These are phyloP conservation scores for Botrytis medusae DNA, from an alignment of 2,329 filamentous ascomycete species.

Conservation along the genomic window DNA sequence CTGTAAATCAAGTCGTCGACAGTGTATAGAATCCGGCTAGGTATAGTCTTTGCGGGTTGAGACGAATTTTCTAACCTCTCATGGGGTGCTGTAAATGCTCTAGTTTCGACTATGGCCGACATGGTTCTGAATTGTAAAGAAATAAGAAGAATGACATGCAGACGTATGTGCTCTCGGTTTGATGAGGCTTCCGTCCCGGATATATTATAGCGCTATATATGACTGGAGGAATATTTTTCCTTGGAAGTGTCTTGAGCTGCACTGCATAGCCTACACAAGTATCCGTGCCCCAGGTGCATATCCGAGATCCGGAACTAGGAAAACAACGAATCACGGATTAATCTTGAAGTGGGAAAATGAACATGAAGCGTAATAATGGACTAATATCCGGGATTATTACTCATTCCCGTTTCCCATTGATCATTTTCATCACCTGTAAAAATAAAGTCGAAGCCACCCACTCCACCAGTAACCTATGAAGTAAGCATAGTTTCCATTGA, in stretches of 20 bases:
- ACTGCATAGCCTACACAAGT: slow-evolving; percentile 2
- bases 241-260: not conserved
- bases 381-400: not conserved
- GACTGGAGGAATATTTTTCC: slow-evolving; percentile 12
- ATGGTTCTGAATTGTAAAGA: not conserved
- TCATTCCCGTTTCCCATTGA: slow-evolving; percentile 24
- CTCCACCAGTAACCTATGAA: slow-evolving; percentile 29
- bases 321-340: not conserved
- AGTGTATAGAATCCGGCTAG: slow-evolving; percentile 21
- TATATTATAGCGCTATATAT: slow-evolving; percentile 7
- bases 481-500: slow-evolving; percentile 7
- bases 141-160: not conserved
- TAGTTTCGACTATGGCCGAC: slow-evolving; percentile 6
- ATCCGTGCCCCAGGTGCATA: slow-evolving; percentile 14
- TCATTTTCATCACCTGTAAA: slow-evolving; percentile 23
- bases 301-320: slow-evolving; percentile 21
- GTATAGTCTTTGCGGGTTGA: not conserved
- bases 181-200: not conserved
- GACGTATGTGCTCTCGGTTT: not conserved
- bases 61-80: not conserved
- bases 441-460: slow-evolving; percentile 27
- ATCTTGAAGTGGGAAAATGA: not conserved
- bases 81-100: slow-evolving; percentile 8
- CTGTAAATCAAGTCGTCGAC: slow-evolving; percentile 35
- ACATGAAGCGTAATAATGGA: not conserved